Base-by-base conservation (phyloP, 257 asterid species). In the Echites panduratus region DNA sequence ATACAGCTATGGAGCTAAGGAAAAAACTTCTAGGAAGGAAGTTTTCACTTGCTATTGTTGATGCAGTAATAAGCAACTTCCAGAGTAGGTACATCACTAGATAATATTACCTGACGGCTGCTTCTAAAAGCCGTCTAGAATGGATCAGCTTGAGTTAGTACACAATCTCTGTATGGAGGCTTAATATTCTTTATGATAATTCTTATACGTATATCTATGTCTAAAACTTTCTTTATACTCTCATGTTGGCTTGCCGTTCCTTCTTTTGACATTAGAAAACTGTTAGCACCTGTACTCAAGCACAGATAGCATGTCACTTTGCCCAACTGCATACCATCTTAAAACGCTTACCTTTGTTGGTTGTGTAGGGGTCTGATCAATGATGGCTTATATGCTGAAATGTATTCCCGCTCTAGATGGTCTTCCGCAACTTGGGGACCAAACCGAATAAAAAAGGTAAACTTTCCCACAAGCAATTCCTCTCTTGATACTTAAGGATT, bases 361-460 rank as follows among this genome's bases (percentile, higher is more conserved):
- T 71, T 71, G 27, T 78, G 65, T 67, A 92, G 96, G 91, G 97
- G 97, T 67, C 84, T 89, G 76, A 84, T 94, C 66, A 86, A 94
- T 85, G 98, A 94, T 62, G 70, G 90, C 75, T 82, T 89, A 69
- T 91, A 87, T 77, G 98, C 97, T 66, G 98, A 94, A 88, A 68
- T 91, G 70, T 88, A 74, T 87, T 79, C 95, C 45, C 89, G 87
- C 56, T 89, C 98, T 68, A 86, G 96, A 84, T 94, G 97, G 96
- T 83, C 96, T 76, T 88, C 98, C 79, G 89, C 89, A 69, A 87
- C 89, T 80, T 94, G 98, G 97, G 97, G 98, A 49, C 98, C 97
- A 65, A 79, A 88, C 22, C 87, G 97, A 79, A 91, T 94, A 72
- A 94, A 75, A 78, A 95, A 82, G 73, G 98, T 92, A 85, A 87